Evolutionary conservation across 2,329 filamentous ascomycete genomes (phyloP).

Genomic region (Penicillium paneum): DNA sequence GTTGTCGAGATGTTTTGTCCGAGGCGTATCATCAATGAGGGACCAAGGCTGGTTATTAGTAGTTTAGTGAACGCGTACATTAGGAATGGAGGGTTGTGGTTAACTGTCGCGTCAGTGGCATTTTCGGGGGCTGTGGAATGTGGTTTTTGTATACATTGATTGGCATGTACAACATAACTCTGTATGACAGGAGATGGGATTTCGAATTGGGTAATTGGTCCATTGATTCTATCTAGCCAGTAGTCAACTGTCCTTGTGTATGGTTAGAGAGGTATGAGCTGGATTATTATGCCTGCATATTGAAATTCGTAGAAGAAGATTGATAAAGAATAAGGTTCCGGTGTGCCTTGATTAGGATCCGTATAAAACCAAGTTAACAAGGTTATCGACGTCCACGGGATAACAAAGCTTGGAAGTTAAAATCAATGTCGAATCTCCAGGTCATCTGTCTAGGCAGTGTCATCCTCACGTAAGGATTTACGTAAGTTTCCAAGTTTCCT

Average conservation of each 20-base stretch:
- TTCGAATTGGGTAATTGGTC: background rate
- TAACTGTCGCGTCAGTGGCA: background rate
- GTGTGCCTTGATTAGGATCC: background rate
- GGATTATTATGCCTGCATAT: background rate
- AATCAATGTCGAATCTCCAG: background rate
- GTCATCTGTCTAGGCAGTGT: background rate
- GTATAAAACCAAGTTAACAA: no score
- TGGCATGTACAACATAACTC: background rate
- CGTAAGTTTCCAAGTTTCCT: background rate
- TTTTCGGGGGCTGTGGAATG: constrained; percentile 4
- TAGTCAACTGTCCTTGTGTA: background rate
- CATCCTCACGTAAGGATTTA: background rate
- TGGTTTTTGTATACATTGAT: background rate
- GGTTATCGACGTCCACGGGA: background rate
- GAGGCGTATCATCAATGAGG: background rate
- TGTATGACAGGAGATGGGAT: no score
- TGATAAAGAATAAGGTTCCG: background rate
- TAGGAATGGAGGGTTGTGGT: background rate
- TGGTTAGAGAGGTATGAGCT: background rate
- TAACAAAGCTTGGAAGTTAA: background rate
- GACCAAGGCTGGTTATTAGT: background rate
- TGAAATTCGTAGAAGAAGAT: background rate
- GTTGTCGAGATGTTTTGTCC: background rate
- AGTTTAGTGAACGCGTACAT: background rate
- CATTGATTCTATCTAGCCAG: background rate